phyloP scores from a whole-genome alignment of 192 early-diverging fungal genomes.

The Coemansia sp. region DNA sequence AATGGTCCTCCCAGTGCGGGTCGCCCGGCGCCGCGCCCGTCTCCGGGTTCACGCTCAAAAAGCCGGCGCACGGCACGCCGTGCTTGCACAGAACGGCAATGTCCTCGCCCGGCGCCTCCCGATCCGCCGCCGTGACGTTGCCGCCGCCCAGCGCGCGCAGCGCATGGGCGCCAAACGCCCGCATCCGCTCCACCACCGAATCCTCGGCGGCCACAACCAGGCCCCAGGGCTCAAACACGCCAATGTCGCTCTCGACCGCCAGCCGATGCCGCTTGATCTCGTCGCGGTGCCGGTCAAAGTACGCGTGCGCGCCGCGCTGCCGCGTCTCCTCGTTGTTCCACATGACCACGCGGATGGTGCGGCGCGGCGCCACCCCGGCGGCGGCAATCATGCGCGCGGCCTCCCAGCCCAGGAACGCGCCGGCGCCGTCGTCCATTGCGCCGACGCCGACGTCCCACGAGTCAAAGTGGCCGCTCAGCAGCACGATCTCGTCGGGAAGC shows the following conservation, averaged over 20 bases:
- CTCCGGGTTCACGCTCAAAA: constrained; percentile 48
- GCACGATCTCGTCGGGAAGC: constrained; percentile 50
- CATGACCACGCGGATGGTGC: constrained; percentile 59
- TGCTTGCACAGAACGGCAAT: constrained; percentile 52
- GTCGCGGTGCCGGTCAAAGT: constrained; percentile 43
- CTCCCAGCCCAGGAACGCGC: constrained; percentile 54
- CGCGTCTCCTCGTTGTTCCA: constrained; percentile 62
- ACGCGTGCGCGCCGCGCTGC: constrained; percentile 54
- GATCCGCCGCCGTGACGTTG: constrained; percentile 29
- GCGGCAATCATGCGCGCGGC: constrained; percentile 38
- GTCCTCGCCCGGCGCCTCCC: constrained; percentile 48
- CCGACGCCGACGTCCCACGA: constrained; percentile 57
- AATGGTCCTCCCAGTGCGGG: constrained; percentile 47
- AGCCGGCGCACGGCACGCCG: constrained; percentile 58
- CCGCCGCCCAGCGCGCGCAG: constrained; percentile 39
- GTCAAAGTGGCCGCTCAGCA: constrained; percentile 58
- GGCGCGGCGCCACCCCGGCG: constrained; percentile 37
- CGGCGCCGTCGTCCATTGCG: constrained; percentile 59
- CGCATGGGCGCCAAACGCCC: constrained; percentile 36
- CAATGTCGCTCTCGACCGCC: constrained; percentile 60
- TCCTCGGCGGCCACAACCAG: constrained; percentile 44
- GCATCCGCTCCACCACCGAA: constrained; percentile 17
- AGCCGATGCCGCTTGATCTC: constrained; percentile 41
- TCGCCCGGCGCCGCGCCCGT: constrained; percentile 26
- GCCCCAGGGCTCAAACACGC: constrained; percentile 62